Conservation (phyloP, 2,329 filamentous ascomycete genomes). For the Bipolaris victoriae region DNA sequence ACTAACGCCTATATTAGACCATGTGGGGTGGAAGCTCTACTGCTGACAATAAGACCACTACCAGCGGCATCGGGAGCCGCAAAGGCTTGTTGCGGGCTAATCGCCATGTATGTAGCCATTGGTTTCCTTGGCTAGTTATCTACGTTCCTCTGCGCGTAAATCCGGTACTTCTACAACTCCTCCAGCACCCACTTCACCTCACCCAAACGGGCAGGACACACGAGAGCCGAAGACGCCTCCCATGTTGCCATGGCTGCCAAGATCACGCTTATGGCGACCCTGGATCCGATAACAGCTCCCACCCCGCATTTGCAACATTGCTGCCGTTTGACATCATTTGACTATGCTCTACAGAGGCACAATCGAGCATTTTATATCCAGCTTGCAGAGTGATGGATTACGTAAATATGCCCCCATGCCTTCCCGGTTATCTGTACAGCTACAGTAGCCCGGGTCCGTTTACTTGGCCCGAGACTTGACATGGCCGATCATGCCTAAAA, state of each 20-base stretch:
- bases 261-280: slow-evolving; percentile 13
- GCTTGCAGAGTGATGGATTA: not conserved
- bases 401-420: not conserved
- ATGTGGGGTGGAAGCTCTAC: not conserved
- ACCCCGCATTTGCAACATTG: slow-evolving; percentile 12
- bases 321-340: slow-evolving; percentile 8
- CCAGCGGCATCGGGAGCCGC: not conserved
- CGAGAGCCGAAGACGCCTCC: slow-evolving; percentile 5
- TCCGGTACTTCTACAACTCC: slow-evolving; percentile 5
- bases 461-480: slow-evolving; percentile 1
- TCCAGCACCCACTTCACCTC: not conserved
- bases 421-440: not conserved
- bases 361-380: not conserved
- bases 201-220: slow-evolving; percentile 1
- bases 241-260: slow-evolving; percentile 21
- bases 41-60: not conserved
- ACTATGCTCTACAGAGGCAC: not conserved
- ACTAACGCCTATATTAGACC: too few relatives aligned
- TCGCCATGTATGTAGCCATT: not conserved
- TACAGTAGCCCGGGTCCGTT: not conserved
- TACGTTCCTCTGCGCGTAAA: not conserved
- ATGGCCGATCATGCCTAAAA: not conserved
- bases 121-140: not conserved
- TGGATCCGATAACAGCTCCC: slow-evolving; percentile 7
- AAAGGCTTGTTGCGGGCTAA: not conserved